Percentiles rank a stretch among this genome's conserved stretches.
These are phyloP conservation scores for Areca catechu DNA, from an alignment of 176 grass and related monocot species.

Conservation along the genomic window DNA sequence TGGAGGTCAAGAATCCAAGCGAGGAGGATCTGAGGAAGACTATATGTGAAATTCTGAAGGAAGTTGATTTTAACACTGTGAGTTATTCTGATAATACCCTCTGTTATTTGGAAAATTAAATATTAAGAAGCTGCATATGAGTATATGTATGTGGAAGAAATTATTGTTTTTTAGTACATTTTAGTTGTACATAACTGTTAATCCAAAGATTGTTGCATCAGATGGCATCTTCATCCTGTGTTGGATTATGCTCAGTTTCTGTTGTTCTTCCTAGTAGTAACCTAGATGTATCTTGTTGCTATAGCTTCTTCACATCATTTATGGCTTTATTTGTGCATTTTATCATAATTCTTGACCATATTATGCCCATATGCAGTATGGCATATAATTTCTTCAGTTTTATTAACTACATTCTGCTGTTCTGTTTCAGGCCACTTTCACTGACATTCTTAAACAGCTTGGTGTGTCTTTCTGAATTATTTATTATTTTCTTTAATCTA, in stretches of 20 bases:
- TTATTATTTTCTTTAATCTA: neutral
- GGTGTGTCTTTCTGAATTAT: conserved; percentile 32
- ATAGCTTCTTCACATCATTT: too few species aligned
- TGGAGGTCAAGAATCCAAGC: conserved; percentile 31
- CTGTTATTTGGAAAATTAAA: neutral
- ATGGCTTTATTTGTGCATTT: too few species aligned
- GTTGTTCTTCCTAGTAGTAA: too few species aligned
- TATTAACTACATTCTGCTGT: neutral
- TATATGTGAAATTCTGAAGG: conserved; percentile 65
- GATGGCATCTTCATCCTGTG: too few species aligned
- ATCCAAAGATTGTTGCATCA: too few species aligned
- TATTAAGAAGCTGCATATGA: neutral
- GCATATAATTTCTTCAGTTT: neutral
- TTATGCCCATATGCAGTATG: neutral
- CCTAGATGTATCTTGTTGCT: too few species aligned
- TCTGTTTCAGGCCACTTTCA: conserved; percentile 74
- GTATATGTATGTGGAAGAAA: neutral
- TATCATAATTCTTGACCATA: too few species aligned
- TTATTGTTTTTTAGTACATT: too few species aligned
- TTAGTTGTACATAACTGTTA: too few species aligned
- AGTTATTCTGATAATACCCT: conserved; percentile 5
- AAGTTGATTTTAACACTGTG: conserved; percentile 93
- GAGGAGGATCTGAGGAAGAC: conserved; percentile 77
- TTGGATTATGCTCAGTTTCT: too few species aligned
- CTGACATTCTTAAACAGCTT: conserved; percentile 69